These are phyloP conservation scores for Ceratocystis lukuohia DNA, from an alignment of 2,329 filamentous ascomycete species.

Conservation along the genomic window DNA sequence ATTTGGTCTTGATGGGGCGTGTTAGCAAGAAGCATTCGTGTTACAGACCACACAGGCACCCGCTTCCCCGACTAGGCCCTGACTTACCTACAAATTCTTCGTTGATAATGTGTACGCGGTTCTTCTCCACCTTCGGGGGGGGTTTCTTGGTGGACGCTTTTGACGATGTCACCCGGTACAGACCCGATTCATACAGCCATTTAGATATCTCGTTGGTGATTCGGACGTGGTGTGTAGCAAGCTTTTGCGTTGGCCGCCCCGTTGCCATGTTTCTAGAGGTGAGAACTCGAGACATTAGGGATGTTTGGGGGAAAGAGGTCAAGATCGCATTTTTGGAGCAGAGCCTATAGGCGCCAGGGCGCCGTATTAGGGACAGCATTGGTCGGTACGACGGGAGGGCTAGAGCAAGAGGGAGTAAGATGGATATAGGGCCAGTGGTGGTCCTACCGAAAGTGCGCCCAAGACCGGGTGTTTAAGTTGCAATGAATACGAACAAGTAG, in stretches of 20 bases:
- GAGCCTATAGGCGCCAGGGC: slow-evolving; percentile 4
- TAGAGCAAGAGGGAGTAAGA: not conserved
- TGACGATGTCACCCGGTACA: slow-evolving; percentile 10
- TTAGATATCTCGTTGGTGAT: not conserved
- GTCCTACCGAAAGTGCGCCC: too few relatives aligned
- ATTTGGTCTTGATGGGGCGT: slow-evolving; percentile 44
- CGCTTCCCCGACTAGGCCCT: not conserved
- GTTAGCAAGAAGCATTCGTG: not conserved
- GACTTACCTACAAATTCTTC: slow-evolving; percentile 36
- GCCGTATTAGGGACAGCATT: slow-evolving; percentile 9
- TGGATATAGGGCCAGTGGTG: not conserved
- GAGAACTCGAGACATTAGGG: too few relatives aligned
- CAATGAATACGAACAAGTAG: not conserved
- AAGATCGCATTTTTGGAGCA: not conserved
- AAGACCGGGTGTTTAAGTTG: too few relatives aligned
- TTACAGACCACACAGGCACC: not conserved
- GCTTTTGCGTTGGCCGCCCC: not conserved
- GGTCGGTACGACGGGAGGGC: not conserved
- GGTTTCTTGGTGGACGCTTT: not conserved
- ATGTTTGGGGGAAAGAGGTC: not conserved
- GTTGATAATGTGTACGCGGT: slow-evolving; percentile 40
- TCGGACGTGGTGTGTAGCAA: not conserved
- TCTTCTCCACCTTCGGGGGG: slow-evolving; percentile 13
- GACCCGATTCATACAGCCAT: slow-evolving; percentile 13
- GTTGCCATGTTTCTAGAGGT: not conserved